These are phyloP conservation scores for Salvia splendens DNA, from an alignment of 257 asterid species.

Conservation along the genomic window DNA sequence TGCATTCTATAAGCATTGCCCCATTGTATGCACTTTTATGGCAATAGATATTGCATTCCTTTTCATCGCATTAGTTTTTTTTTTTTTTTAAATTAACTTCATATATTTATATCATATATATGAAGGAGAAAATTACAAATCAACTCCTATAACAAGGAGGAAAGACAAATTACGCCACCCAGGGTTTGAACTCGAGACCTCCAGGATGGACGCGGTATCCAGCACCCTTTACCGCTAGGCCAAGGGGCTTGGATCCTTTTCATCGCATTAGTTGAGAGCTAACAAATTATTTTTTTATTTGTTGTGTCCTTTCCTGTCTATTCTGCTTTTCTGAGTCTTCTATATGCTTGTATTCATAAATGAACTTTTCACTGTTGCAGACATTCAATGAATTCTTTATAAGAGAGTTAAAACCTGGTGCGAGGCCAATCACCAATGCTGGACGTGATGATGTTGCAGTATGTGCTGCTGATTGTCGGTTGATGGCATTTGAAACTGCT, in stretches of 20 bases:
- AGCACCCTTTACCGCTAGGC: no score
- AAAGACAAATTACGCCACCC: no score
- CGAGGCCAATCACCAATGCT: conserved; percentile 62
- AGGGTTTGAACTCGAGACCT: no score
- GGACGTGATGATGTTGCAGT: conserved; percentile 80
- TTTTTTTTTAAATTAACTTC: no score
- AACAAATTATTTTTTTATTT: background rate
- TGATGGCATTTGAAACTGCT: conserved; percentile 74
- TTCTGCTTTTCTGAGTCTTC: conserved; percentile 1
- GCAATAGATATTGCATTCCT: conserved; percentile 2
- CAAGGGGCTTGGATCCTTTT: no score
- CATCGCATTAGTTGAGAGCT: conserved; percentile 19
- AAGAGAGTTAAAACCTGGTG: conserved; percentile 81
- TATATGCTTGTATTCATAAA: background rate
- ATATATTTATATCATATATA: no score
- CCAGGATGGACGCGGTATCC: no score
- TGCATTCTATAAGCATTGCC: conserved; percentile 3
- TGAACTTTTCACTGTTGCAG: conserved; percentile 48
- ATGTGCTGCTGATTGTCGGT: conserved; percentile 91
- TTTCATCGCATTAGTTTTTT: conserved; percentile 6
- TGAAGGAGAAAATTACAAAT: no score
- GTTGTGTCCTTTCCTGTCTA: background rate
- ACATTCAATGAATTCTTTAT: conserved; percentile 89
- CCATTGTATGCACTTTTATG: background rate
- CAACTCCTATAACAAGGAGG: no score